Conservation (phyloP, 2,329 filamentous ascomycete species). For the Phialocephala sp. region DNA sequence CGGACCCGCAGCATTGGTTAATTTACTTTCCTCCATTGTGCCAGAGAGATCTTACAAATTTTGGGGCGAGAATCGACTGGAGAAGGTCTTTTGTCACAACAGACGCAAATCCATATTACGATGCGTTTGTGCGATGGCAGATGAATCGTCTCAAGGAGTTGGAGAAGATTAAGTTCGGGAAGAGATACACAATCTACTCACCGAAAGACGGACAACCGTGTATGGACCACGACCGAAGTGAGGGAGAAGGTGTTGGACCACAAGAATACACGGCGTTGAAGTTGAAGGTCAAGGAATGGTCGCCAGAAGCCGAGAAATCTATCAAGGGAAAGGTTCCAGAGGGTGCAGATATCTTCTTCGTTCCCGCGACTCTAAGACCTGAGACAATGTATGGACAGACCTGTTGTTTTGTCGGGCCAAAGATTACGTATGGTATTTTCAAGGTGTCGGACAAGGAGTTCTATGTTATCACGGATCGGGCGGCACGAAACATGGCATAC, state of each 20-base stretch:
- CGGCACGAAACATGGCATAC: conserved; percentile 94
- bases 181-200: conserved; percentile 91
- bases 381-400: conserved; percentile 99
- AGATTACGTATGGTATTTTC: conserved; percentile 88
- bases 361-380: conserved; percentile 89
- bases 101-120: conserved; percentile 95
- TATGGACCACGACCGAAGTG: conserved; percentile 84
- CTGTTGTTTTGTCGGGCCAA: conserved; percentile 92
- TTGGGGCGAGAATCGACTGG: conserved; percentile 93
- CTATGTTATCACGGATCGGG: conserved; percentile 81
- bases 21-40: conserved; percentile 87
- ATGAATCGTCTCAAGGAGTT: conserved; percentile 91
- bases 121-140: conserved; percentile 95
- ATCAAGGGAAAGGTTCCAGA: conserved; percentile 80
- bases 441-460: conserved; percentile 79
- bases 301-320: conserved; percentile 72
- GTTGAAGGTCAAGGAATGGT: conserved; percentile 89
- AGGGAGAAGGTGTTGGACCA: conserved; percentile 80
- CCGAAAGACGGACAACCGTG: conserved; percentile 89
- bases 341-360: conserved; percentile 81
- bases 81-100: conserved; percentile 91
- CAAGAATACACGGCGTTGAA: conserved; percentile 96
- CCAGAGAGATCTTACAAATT: conserved; percentile 77
- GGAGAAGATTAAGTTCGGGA: conserved; percentile 92
- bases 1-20: conserved; percentile 91